Conservation (phyloP, 2,329 filamentous ascomycete genomes). For the Boeremia exigua region DNA sequence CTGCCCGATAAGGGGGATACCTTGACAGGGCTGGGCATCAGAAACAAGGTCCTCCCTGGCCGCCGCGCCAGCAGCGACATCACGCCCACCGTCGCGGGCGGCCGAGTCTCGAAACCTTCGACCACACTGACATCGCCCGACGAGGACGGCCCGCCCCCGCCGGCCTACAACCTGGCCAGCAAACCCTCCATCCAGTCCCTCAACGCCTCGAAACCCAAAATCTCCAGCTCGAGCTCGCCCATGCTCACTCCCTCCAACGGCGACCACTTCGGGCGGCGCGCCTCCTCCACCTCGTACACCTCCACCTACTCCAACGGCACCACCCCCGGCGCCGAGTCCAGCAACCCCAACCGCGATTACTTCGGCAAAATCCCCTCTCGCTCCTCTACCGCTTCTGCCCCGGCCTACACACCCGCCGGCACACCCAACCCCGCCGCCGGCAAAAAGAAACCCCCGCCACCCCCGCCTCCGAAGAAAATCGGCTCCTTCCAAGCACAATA, state of each 20-base stretch:
- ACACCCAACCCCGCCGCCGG: conserved; percentile 53
- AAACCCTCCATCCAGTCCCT: conserved; percentile 46
- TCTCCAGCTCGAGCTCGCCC: conserved; percentile 44
- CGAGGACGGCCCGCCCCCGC: conserved; percentile 35
- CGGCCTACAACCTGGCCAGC: conserved; percentile 37
- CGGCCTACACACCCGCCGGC: conserved; percentile 27
- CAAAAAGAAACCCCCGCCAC: conserved; percentile 80
- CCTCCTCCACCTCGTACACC: conserved; percentile 41
- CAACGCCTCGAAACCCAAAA: conserved; percentile 41
- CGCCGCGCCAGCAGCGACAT: conserved; percentile 45
- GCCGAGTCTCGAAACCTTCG: conserved; percentile 37
- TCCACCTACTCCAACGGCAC: conserved; percentile 39
- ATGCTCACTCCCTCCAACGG: conserved; percentile 42
- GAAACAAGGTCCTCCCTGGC: conserved; percentile 50
- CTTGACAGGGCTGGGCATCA: conserved; percentile 55
- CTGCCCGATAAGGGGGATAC: conserved; percentile 55
- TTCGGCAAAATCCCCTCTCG: conserved; percentile 53
- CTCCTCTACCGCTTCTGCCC: conserved; percentile 39
- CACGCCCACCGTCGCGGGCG: conserved; percentile 37
- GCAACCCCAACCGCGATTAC: conserved; percentile 41
- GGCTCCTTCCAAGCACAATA: conserved; percentile 60
- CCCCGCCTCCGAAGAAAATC: conserved; percentile 68
- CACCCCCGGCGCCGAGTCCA: conserved; percentile 6
- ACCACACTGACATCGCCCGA: conserved; percentile 31
- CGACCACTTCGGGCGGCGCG: conserved; percentile 38